Base-by-base conservation (phyloP, 768 basidiomycete species). In the Multifurca ochricompacta region DNA sequence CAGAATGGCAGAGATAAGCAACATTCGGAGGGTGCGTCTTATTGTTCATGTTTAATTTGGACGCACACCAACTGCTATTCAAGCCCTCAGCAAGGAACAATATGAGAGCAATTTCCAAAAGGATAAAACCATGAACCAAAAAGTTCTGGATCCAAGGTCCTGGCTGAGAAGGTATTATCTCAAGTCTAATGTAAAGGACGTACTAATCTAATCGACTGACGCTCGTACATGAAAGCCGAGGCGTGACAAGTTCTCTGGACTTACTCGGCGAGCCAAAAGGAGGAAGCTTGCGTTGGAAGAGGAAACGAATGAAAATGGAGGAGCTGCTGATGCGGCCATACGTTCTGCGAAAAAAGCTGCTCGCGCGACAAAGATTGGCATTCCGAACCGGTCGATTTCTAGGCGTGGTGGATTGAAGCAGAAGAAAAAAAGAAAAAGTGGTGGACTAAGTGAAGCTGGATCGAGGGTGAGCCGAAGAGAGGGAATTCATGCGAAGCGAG, bases 241-340 rank as follows among this genome's bases (percentile, higher is more conserved):
- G 67, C 77, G 87, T 60, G 86, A 89, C 62, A 85, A 83, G 59
- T 79, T 81, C 56, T 75, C 87, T 6, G 94, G 93, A 9, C 77
- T 97, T 10, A 85, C 92, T n/a, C 81, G 95, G 56, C 83, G 78
- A 64, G 82, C 78, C 47, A 97, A 96, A 67, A 78, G 95, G 54
- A 77, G 92, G 64, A 96, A 93, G 71, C 74, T 94, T 72, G 85
- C 86, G 6, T 74, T 80, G 68, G 88, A 93, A 65, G 83, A 85
- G 59, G 91, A 94, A 59, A 78, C 81, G 47, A 82, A 83, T 4
- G 78, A 76, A 14, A 80, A 82, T 51, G 70, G 67, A 31, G 76
- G 73, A 21, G 72, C 77, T 8, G 70, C 87, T 41, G 75, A 78
- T 36, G 85, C 87, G 14, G 84, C 92, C 1, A 87, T 96, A 59